Evolutionary conservation across 2,329 filamentous ascomycete genomes (phyloP).

Genomic region (Leptographium radiaticola): DNA sequence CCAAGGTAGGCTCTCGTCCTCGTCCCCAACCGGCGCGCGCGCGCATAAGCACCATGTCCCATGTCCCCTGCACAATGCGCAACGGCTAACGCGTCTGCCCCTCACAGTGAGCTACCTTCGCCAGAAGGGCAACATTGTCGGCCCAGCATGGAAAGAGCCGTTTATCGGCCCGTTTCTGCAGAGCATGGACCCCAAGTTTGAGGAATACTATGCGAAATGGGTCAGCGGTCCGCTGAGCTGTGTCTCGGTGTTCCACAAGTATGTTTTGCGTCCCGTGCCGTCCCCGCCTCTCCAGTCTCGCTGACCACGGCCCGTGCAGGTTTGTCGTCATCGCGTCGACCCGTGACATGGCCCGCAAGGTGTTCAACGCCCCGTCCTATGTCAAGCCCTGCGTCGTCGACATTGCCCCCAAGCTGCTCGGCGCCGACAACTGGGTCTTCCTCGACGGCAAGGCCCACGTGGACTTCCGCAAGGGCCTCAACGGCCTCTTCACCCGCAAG

Average conservation of each 20-base stretch:
- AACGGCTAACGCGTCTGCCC: neutral
- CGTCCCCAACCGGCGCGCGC: constrained; percentile 20
- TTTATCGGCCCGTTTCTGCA: constrained; percentile 95
- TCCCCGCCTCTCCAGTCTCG: neutral
- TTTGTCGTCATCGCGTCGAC: constrained; percentile 96
- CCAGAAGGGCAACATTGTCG: constrained; percentile 63
- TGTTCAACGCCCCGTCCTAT: constrained; percentile 85
- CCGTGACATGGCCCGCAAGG: constrained; percentile 89
- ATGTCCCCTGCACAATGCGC: neutral
- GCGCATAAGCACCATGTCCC: neutral
- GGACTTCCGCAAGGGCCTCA: constrained; percentile 94
- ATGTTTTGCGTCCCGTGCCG: constrained; percentile 20
- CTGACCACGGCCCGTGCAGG: constrained; percentile 29
- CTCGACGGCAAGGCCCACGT: constrained; percentile 89
- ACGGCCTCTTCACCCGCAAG: constrained; percentile 83
- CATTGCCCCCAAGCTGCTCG: constrained; percentile 82
- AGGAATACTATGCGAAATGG: constrained; percentile 89
- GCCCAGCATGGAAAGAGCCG: constrained; percentile 62
- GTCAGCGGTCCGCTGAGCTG: constrained; percentile 82
- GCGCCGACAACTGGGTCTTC: constrained; percentile 92
- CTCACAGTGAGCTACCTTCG: constrained; percentile 57
- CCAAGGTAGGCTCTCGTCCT: constrained; percentile 49
- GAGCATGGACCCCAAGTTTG: constrained; percentile 83
- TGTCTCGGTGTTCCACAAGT: constrained; percentile 99
- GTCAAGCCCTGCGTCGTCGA: constrained; percentile 97